phyloP scores from a whole-genome alignment of 108 stramenopile genomes.

The Cyclotella kingstonii region DNA sequence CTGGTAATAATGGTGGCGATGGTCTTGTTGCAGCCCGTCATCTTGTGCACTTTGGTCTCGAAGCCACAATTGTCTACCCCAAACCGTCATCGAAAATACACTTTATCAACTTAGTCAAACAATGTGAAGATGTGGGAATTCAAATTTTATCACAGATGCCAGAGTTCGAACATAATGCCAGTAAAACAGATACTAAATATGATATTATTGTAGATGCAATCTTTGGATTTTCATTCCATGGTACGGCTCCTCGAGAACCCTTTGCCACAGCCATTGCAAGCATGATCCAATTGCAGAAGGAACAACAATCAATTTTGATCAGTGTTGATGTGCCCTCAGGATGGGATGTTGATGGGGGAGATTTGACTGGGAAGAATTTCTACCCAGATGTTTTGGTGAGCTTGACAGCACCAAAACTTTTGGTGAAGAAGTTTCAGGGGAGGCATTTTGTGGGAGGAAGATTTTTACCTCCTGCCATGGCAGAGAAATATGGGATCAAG shows the following conservation, averaged over 20 bases:
- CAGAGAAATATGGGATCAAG: conserved; percentile 74
- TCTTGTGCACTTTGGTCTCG: conserved; percentile 88
- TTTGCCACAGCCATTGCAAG: conserved; percentile 74
- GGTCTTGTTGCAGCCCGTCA: conserved; percentile 98
- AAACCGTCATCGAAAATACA: conserved; percentile 62
- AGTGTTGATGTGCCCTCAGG: conserved; percentile 96
- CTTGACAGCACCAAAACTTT: conserved; percentile 92
- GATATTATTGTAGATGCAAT: conserved; percentile 94
- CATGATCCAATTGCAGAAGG: conserved; percentile 51
- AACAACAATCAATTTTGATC: conserved; percentile 47
- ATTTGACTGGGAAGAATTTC: conserved; percentile 42
- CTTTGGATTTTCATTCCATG: conserved; percentile 96
- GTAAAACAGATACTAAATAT: conserved; percentile 8
- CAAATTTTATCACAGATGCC: conserved; percentile 61
- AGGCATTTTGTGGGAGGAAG: conserved; percentile 93
- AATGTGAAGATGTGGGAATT: conserved; percentile 83
- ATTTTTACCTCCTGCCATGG: conserved; percentile 85
- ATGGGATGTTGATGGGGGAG: conserved; percentile 91
- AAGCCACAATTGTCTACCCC: conserved; percentile 86
- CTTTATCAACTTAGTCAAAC: conserved; percentile 84
- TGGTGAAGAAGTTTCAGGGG: conserved; percentile 67
- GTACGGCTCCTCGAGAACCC: conserved; percentile 80
- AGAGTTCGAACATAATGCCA: conserved; percentile 1
- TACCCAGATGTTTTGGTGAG: conserved; percentile 84
- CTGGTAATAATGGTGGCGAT: conserved; percentile 99